These are phyloP conservation scores for Amanita phalloides DNA, from an alignment of 768 basidiomycete species.

Conservation along the genomic window DNA sequence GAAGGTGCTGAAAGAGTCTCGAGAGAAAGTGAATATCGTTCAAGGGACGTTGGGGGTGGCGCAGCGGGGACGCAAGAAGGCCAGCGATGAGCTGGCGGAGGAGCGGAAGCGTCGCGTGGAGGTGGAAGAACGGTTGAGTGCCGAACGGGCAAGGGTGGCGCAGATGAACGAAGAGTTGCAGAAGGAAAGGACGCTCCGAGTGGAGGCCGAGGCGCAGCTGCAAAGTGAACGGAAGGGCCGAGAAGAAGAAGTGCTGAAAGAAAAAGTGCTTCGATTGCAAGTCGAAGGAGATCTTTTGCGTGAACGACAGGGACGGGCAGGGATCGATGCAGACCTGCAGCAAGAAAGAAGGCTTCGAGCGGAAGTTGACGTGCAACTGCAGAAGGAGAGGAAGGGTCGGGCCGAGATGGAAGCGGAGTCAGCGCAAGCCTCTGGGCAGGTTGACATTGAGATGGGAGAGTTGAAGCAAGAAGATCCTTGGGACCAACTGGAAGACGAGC, in stretches of 20 bases:
- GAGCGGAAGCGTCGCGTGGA: background rate
- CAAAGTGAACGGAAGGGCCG: background rate
- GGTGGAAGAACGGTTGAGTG: background rate
- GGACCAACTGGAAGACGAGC: background rate
- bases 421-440: too few relatives aligned
- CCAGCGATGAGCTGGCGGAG: background rate
- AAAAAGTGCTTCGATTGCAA: background rate
- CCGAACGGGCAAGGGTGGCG: background rate
- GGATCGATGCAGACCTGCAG: background rate
- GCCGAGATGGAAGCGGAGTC: background rate
- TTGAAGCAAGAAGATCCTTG: background rate
- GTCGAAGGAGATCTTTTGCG: background rate
- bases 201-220: background rate
- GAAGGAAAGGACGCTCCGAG: background rate
- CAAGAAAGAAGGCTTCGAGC: background rate
- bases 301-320: background rate
- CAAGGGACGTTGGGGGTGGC: background rate
- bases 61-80: background rate
- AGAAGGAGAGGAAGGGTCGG: background rate
- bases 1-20: background rate
- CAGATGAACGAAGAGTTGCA: background rate
- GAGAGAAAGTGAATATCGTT: background rate
- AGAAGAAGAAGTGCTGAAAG: background rate
- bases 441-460: background rate
- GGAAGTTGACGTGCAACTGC: background rate